Evolutionary conservation across 371 early-diverging fungal species (phyloP).

Genomic region (Rhizopus stolonifer): DNA sequence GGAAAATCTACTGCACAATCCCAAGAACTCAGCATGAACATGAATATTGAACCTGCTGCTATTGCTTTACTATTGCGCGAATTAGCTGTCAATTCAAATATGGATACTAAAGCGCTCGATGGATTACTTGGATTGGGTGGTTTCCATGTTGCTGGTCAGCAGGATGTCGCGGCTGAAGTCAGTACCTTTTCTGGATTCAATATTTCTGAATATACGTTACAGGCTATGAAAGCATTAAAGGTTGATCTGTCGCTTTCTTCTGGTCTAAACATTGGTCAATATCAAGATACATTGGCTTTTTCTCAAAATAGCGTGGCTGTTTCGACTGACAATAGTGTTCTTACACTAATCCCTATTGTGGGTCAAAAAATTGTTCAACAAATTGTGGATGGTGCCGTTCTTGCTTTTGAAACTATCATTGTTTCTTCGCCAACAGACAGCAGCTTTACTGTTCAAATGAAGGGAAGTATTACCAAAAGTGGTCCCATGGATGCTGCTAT

Average conservation of each 20-base stretch:
- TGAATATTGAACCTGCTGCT: constrained; percentile 49
- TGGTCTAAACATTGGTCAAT: constrained; percentile 53
- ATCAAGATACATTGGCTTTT: constrained; percentile 44
- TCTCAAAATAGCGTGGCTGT: constrained; percentile 50
- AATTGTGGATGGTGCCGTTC: constrained; percentile 51
- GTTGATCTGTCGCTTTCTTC: constrained; percentile 56
- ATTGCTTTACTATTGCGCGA: constrained; percentile 48
- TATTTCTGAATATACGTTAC: constrained; percentile 46
- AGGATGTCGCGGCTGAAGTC: constrained; percentile 37
- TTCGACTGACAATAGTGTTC: constrained; percentile 45
- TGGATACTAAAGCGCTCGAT: constrained; percentile 51
- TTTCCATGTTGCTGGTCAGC: constrained; percentile 39
- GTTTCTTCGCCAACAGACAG: constrained; percentile 52
- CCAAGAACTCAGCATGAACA: constrained; percentile 30
- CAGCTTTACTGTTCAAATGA: constrained; percentile 55
- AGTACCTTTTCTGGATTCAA: constrained; percentile 48
- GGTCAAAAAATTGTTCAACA: constrained; percentile 61
- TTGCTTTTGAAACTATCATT: constrained; percentile 47
- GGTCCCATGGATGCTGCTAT: constrained; percentile 67
- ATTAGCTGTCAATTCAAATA: constrained; percentile 46
- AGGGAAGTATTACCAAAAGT: constrained; percentile 56
- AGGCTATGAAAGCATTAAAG: constrained; percentile 53
- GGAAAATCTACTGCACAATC: constrained; percentile 39
- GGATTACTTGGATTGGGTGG: constrained; percentile 50
- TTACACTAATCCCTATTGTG: constrained; percentile 53